Evolutionary conservation across 352 stramenopile species (phyloP).

Genomic region (Phytophthora syringae): DNA sequence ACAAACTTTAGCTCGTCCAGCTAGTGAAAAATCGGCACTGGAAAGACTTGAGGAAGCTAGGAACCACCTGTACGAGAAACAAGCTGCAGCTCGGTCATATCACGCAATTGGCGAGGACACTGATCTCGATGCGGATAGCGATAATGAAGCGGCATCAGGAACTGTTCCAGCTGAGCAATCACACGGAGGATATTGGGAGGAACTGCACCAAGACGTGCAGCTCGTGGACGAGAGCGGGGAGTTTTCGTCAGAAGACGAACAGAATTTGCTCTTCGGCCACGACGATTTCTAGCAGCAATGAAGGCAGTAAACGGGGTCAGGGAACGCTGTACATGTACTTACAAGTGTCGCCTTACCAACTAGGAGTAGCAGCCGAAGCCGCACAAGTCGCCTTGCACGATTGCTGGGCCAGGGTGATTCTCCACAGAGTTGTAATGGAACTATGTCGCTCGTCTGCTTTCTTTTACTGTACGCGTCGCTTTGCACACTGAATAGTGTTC

Average conservation of each 20-base stretch:
- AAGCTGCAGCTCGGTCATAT: slow-evolving; percentile 44
- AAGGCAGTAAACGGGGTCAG: slow-evolving; percentile 8
- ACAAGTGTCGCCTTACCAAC: slow-evolving; percentile 30
- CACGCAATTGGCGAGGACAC: slow-evolving; percentile 4
- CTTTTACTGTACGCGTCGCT: slow-evolving; percentile 23
- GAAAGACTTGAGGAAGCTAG: slow-evolving; percentile 39
- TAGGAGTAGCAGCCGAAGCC: slow-evolving; percentile 33
- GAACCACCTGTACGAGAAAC: slow-evolving; percentile 39
- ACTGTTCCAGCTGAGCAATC: slow-evolving; percentile 21
- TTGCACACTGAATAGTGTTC: slow-evolving; percentile 77
- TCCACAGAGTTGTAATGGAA: slow-evolving; percentile 10
- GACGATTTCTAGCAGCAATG: slow-evolving; percentile 9
- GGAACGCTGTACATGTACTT: slow-evolving; percentile 25
- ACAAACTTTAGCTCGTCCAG: slow-evolving; percentile 2
- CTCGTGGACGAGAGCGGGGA: slow-evolving; percentile 76
- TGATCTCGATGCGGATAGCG: neutral
- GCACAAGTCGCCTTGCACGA: slow-evolving; percentile 4
- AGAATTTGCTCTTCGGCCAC: slow-evolving; percentile 11
- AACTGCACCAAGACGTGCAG: slow-evolving; percentile 72
- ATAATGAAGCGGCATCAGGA: neutral
- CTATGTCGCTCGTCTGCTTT: neutral
- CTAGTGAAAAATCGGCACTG: slow-evolving; percentile 29
- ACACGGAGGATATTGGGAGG: slow-evolving; percentile 59
- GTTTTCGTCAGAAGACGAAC: slow-evolving; percentile 78
- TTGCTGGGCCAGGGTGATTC: slow-evolving; percentile 27